phyloP scores from a whole-genome alignment of 1,139 yeast species.

The Zygoascus meyerae region DNA sequence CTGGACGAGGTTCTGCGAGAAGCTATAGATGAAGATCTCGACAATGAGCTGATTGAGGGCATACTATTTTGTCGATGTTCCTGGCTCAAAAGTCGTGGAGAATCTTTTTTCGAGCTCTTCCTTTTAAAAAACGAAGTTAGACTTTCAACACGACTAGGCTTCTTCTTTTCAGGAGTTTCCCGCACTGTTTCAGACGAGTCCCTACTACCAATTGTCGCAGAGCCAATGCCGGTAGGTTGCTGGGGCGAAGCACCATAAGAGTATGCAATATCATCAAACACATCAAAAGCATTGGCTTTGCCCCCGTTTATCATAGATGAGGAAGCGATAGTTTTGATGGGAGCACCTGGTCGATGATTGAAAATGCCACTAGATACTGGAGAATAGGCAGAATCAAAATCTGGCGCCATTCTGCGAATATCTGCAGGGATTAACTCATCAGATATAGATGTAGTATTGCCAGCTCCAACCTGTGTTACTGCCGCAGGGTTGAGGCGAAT shows the following conservation, averaged over 20 bases:
- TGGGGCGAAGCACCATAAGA: constrained; percentile 32
- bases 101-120: constrained; percentile 1
- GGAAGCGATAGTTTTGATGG: not conserved
- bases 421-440: constrained; percentile 5
- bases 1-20: not conserved
- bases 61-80: not conserved
- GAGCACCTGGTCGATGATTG: constrained; percentile 4
- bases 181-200: constrained; percentile 2
- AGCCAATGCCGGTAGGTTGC: constrained; percentile 1
- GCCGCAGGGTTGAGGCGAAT: constrained; percentile 38
- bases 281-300: constrained; percentile 53
- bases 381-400: not conserved
- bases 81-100: not conserved
- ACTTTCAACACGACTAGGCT: constrained; percentile 12
- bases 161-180: constrained; percentile 13
- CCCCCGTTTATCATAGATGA: constrained; percentile 6
- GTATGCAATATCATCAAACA: constrained; percentile 72
- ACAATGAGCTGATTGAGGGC: not conserved
- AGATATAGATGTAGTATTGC: not conserved
- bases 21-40: not conserved
- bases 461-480: not conserved
- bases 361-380: not conserved
- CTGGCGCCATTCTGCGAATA: not conserved
- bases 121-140: constrained; percentile 5
- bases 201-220: not conserved